Evolutionary conservation across 768 basidiomycete species (phyloP), one percentile per base, ranked within the genome.

Genomic region (Pleurotus platypus): DNA sequence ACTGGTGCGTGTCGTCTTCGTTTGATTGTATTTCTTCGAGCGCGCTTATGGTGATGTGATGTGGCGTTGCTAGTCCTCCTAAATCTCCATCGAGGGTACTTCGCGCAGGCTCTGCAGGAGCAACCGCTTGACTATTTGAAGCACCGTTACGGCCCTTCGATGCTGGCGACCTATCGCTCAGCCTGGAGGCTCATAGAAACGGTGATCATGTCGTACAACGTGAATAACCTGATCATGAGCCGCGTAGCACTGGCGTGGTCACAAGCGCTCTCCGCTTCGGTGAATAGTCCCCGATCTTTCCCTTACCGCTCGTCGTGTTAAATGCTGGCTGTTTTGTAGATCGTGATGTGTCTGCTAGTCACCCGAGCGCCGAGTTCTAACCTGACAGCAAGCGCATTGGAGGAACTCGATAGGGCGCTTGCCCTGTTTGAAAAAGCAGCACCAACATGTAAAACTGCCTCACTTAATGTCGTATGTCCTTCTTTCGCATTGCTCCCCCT

Each of bases 111-210:
- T 0, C 67, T 90, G 16, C 79, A 81, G 50, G 87, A 88, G 46
- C 72, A 74, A 49, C 82, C 84, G 0, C 62, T 69, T 6, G 84
- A 89, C 55, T 72, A 83, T 2, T 72, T 85, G 48, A 76, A 76
- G 56, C 87, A 90, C 62, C 78, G 74, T 62, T 89, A 83, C 66
- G 77, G 82, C 0, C 83, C 85, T 1, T 91, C 89, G 1, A 84
- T 89, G 4, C 78, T 87, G 67, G 85, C 89, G 0, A 81, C 82
- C 13, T 90, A 87, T 68, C 84, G 86, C 2, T 86, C 86, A 1
- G 83, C 87, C 3, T 89, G 86, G 83, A 73, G 87, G 13, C 63
- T 89, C 27, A 81, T 85, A 40, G 74, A 79, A 46, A 75, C 75
- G 0, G 70, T 86, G 51, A 70, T 71, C 15, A 66, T 75, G n/a